Conservation (phyloP, 345 rosid species). For the Laguncularia racemosa region DNA sequence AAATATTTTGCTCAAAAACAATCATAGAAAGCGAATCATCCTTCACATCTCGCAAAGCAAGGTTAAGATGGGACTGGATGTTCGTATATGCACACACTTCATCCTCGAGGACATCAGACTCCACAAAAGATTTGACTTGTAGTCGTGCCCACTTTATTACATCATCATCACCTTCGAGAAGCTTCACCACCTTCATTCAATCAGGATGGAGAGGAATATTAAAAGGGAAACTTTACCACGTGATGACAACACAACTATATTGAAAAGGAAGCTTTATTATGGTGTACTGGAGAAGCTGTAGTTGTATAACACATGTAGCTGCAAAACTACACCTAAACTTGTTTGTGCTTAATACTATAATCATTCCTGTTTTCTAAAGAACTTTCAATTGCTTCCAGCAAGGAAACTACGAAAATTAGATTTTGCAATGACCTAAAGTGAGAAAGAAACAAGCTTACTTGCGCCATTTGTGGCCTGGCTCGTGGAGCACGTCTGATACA, state of each 20-base stretch:
- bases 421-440: neutral
- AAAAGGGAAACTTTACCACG: neutral
- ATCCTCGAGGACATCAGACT: slow-evolving; percentile 35
- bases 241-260: neutral
- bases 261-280: neutral
- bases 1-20: slow-evolving; percentile 55
- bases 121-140: slow-evolving; percentile 41
- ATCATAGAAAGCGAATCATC: slow-evolving; percentile 67
- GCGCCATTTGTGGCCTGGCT: slow-evolving; percentile 70
- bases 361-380: too few species aligned
- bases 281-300: too few species aligned
- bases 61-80: slow-evolving; percentile 74
- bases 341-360: too few species aligned
- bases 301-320: too few species aligned
- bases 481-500: slow-evolving; percentile 66
- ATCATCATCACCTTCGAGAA: slow-evolving; percentile 57
- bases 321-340: too few species aligned
- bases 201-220: neutral
- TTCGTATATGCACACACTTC: slow-evolving; percentile 45
- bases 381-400: too few species aligned
- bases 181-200: slow-evolving; percentile 52
- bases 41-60: slow-evolving; percentile 69
- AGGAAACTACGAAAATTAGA: too few species aligned
- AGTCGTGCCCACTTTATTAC: slow-evolving; percentile 47
- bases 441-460: slow-evolving; percentile 31